These are phyloP conservation scores for Hypoxylon fuscum DNA, from an alignment of 495 filamentous ascomycete genomes.

Conservation along the genomic window DNA sequence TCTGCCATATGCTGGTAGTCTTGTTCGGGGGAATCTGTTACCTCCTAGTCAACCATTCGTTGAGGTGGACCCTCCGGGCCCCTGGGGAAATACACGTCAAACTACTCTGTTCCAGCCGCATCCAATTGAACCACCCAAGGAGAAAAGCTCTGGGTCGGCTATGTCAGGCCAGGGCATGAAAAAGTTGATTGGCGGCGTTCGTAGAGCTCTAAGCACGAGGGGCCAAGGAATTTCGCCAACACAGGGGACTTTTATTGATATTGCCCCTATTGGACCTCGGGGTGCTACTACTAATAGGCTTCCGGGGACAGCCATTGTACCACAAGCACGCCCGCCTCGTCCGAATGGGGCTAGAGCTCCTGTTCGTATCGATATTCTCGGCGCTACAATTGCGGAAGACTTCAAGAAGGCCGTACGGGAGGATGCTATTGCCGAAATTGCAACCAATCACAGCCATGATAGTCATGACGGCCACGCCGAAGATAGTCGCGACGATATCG, in stretches of 20 bases:
- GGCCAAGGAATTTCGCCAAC: slow-evolving; percentile 57
- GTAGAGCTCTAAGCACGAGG: slow-evolving; percentile 83
- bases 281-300: slow-evolving; percentile 61
- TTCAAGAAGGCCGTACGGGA: slow-evolving; percentile 72
- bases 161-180: slow-evolving; percentile 75
- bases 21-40: slow-evolving; percentile 83
- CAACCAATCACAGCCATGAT: slow-evolving; percentile 17
- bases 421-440: slow-evolving; percentile 57
- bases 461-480: slow-evolving; percentile 1
- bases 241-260: slow-evolving; percentile 58
- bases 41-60: slow-evolving; percentile 81
- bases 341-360: slow-evolving; percentile 53
- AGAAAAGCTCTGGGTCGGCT: slow-evolving; percentile 54
- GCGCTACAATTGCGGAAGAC: slow-evolving; percentile 78
- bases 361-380: slow-evolving; percentile 77
- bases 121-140: slow-evolving; percentile 47
- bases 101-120: slow-evolving; percentile 60
- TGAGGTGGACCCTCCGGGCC: slow-evolving; percentile 70
- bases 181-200: slow-evolving; percentile 86
- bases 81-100: slow-evolving; percentile 50
- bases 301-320: slow-evolving; percentile 63
- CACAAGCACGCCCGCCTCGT: slow-evolving; percentile 57
- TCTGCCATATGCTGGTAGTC: slow-evolving; percentile 76
- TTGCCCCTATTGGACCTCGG: slow-evolving; percentile 60
- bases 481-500: slow-evolving; percentile 34